Conservation (phyloP, 2,329 filamentous ascomycete species). For the Aspergillus novoparasiticus region DNA sequence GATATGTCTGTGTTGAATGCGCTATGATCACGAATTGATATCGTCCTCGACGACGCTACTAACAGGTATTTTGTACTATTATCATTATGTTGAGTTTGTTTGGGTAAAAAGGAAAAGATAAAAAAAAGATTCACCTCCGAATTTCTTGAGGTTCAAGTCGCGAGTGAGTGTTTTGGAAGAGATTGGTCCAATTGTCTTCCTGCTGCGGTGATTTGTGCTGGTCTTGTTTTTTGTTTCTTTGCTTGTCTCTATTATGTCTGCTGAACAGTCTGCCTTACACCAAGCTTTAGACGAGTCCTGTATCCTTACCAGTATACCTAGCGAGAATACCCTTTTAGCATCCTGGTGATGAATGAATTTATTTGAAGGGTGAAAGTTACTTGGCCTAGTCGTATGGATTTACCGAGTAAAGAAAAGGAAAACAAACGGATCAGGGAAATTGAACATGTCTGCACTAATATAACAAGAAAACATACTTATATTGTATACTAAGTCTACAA, state of each 20-base stretch:
- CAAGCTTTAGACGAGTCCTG: constrained; percentile 14
- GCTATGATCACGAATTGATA: constrained; percentile 27
- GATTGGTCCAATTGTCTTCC: constrained; percentile 3
- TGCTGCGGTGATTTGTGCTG: constrained; percentile 8
- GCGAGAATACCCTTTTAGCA: constrained; percentile 23
- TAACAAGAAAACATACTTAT: too few relatives aligned
- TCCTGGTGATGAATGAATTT: constrained; percentile 22
- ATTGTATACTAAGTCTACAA: too few relatives aligned
- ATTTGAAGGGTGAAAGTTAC: constrained; percentile 4
- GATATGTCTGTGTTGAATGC: constrained; percentile 18
- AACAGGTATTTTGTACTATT: constrained; percentile 25
- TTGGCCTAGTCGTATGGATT: not conserved
- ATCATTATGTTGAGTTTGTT: constrained; percentile 20
- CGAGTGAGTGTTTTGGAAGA: not conserved
- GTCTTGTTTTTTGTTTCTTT: constrained; percentile 8
- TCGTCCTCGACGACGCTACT: constrained; percentile 19
- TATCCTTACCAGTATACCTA: constrained; percentile 16
- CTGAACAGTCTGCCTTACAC: constrained; percentile 6
- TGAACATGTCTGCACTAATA: not conserved
- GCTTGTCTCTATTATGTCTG: constrained; percentile 5
- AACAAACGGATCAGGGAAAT: not conserved
- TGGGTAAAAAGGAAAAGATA: not conserved
- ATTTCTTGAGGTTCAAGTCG: not conserved
- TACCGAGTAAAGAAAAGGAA: not conserved
- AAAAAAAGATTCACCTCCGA: not conserved